Percentiles rank a stretch among this genome's conserved stretches.
Conservation (phyloP, 306 rosid genomes). For the Crataegus laevigata region DNA sequence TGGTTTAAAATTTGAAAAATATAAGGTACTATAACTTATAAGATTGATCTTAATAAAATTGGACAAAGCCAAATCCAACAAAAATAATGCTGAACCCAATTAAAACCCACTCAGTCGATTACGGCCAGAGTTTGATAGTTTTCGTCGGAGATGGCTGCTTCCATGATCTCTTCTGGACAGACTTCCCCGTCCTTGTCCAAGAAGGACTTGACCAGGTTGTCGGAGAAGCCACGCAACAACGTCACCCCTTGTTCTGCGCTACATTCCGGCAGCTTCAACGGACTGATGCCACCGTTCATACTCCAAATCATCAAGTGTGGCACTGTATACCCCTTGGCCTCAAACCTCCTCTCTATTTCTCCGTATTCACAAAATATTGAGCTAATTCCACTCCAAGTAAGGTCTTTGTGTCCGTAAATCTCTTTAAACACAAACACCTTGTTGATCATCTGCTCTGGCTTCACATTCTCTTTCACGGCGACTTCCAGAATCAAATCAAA, state of each 20-base stretch:
- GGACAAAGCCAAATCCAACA: too few species aligned
- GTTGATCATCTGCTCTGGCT: conserved; percentile 48
- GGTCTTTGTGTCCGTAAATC: not conserved
- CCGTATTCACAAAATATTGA: conserved; percentile 12
- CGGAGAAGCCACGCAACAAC: conserved; percentile 51
- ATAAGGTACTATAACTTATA: too few species aligned
- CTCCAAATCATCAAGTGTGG: conserved; percentile 66
- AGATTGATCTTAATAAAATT: too few species aligned
- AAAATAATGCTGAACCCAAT: too few species aligned
- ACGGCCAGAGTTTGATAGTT: conserved; percentile 34
- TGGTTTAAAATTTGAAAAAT: too few species aligned
- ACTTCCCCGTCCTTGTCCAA: conserved; percentile 32
- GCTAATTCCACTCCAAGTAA: conserved; percentile 36
- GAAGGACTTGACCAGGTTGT: conserved; percentile 45
- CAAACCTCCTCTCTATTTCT: conserved; percentile 38
- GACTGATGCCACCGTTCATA: conserved; percentile 9
- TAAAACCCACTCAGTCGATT: conserved; percentile 15
- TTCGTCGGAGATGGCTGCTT: conserved; percentile 33
- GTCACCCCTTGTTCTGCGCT: conserved; percentile 40
- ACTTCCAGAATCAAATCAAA: conserved; percentile 43
- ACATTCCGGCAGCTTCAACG: conserved; percentile 28
- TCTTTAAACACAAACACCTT: conserved; percentile 46
- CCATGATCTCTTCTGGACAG: conserved; percentile 25
- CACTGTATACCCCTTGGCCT: conserved; percentile 38
- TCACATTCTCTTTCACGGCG: conserved; percentile 40